Base-by-base conservation (phyloP, 1,284 basidiomycete genomes). In the Anthracocystis panici-leucophaei region DNA sequence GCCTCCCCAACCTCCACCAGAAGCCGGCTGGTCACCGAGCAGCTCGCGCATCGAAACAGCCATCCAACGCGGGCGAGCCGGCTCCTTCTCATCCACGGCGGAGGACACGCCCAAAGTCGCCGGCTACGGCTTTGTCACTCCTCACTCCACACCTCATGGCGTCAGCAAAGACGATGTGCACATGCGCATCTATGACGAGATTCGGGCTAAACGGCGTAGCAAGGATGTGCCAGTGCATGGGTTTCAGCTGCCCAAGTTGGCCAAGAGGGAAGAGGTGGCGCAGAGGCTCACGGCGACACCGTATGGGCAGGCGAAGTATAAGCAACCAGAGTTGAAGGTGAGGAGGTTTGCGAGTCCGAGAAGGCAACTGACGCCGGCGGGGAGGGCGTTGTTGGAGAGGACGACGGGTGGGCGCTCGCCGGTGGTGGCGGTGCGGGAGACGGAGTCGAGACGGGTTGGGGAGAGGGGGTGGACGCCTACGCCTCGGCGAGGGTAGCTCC, bases 1-100 rank as follows among this genome's bases (percentile, higher is more conserved):
- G 14, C 35, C 35, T 38, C 35, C 35, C 11, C 10, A 16, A 16
- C 35, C 35, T 38, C 31, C 4, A 33, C 14, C 35, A n/a, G 76
- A 62, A 18, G 51, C 63, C 9, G 38, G 42, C 21, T 61, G 67
- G 63, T 79, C 79, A 9, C 70, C 78, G 2, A 76, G 67, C 40
- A 81, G 79, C 54, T 79, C 77, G 31, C 64, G 79, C 1, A 53
- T 83, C 35, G 82, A 84, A 50, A 71, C 68, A 0, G 82, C 82
- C 7, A 81, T 84, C 18, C 58, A 35, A 3, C 71, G 79, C 33
- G 62, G 66, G 0, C 62, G 65, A 20, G 48, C 57, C 5, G 60
- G 58, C 3, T 61, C 56, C 12, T 48, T 57, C 4, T 60, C 68
- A 0, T 54, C 57, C 9, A 11, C 45, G 9, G 25, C 3, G 4